phyloP scores from a whole-genome alignment of 345 rosid species.

The Noccaea bulbosa region DNA sequence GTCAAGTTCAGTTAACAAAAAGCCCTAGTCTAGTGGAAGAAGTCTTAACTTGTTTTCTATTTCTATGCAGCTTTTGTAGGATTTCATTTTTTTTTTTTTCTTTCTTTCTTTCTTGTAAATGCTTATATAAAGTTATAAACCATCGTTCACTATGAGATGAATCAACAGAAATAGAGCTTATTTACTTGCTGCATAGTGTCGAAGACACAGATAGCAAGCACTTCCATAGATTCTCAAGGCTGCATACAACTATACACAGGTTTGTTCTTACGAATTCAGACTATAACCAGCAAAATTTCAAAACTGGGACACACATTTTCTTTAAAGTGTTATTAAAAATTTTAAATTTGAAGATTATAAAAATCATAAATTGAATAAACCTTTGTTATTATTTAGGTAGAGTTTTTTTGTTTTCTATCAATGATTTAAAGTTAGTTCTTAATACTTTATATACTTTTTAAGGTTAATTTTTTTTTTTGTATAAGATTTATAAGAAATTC shows the following conservation, averaged over 20 bases:
- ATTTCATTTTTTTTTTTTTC: background rate
- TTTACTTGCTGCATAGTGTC: no score
- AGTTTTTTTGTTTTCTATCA: background rate
- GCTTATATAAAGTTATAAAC: background rate
- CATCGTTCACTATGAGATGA: background rate
- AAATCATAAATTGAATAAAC: background rate
- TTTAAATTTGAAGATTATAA: background rate
- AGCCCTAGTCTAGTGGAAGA: constrained; percentile 9
- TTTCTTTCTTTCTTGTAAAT: background rate
- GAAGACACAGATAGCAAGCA: background rate
- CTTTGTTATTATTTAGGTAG: background rate
- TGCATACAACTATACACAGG: background rate
- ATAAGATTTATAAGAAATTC: background rate
- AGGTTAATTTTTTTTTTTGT: background rate
- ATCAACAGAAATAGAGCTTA: background rate
- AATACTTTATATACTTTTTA: background rate
- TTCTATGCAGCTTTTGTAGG: constrained; percentile 6
- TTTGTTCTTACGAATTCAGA: background rate
- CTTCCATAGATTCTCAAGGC: background rate
- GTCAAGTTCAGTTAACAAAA: background rate
- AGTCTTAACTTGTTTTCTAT: background rate
- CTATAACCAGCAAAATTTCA: background rate
- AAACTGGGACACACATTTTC: background rate
- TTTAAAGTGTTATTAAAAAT: background rate
- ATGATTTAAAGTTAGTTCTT: background rate